Evolutionary conservation across 1,284 basidiomycete genomes (phyloP), one percentile per base, ranked within the genome.

Genomic region (Vanrija pseudolonga): DNA sequence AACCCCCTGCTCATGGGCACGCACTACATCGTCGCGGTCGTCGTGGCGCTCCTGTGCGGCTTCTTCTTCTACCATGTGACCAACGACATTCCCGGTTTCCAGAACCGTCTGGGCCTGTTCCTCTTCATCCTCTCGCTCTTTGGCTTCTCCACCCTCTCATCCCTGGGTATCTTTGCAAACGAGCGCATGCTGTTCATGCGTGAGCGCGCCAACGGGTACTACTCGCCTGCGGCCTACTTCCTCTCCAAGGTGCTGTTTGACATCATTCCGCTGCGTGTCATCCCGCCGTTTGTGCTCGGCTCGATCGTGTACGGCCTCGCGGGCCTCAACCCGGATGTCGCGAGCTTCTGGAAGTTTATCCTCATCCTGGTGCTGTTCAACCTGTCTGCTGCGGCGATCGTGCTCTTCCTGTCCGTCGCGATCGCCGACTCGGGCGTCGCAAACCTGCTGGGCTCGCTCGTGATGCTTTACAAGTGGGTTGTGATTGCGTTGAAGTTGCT

Each of bases 341-440:
- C 84, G 0, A 85, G 84, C 17, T 98, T 97, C 80, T 98, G 95
- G 94, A 96, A 96, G 78, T 98, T 98, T 79, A 86, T 97, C 78
- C 84, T 98, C 62, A 88, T 86, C 2, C 82, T 98, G 26, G 90
- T 98, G 12, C 76, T 97, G 41, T 98, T 98, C 84, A 98, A 97
- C 77, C 78, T 98, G 55, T 88, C 92, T 0, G 93, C 94, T 1
- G 90, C 91, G 19, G 90, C 87, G 65, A 88, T 94, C 44, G 88
- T 98, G 38, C 79, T 98, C 7, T 84, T 93, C 74, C 81, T 98
- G 42, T 92, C 89, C 11, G 89, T 98, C 52, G 85, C 90, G 0
- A 87, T 96, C 62, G 82, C 84, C 40, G 92, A 87, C 71, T 85
- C 85, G 14, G 88, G 90, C 50, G 85, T 98, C 11, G 93, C 93